phyloP scores from a whole-genome alignment of 768 basidiomycete species.

The Fomitopsis pulvina region DNA sequence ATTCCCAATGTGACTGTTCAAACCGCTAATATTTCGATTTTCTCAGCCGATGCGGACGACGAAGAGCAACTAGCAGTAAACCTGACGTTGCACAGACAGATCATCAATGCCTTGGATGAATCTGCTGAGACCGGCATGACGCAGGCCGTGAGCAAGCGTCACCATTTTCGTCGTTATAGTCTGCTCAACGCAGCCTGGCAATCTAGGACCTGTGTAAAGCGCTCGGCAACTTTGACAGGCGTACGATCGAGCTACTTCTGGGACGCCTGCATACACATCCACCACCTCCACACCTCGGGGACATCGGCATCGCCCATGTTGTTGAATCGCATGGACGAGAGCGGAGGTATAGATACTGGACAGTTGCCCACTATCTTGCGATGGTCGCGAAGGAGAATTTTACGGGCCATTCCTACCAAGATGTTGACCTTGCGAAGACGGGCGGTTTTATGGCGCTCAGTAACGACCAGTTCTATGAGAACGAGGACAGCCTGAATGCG shows the following conservation, averaged over 20 bases:
- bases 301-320: slow-evolving; percentile 61
- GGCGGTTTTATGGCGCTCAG: slow-evolving; percentile 48
- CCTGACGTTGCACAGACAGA: slow-evolving; percentile 71
- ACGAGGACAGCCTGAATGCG: slow-evolving; percentile 31
- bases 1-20: too few species aligned
- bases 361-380: slow-evolving; percentile 57
- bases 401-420: slow-evolving; percentile 40
- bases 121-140: slow-evolving; percentile 67
- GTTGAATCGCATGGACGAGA: slow-evolving; percentile 85
- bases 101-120: slow-evolving; percentile 65
- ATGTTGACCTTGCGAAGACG: slow-evolving; percentile 40
- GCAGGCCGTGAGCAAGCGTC: background rate
- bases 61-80: slow-evolving; percentile 39
- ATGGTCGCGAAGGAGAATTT: slow-evolving; percentile 62
- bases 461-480: slow-evolving; percentile 49
- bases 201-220: slow-evolving; percentile 64
- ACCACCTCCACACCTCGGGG: slow-evolving; percentile 66
- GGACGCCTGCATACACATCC: slow-evolving; percentile 55
- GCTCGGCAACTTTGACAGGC: slow-evolving; percentile 68
- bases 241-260: slow-evolving; percentile 79
- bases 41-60: slow-evolving; percentile 3
- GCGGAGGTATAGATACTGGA: slow-evolving; percentile 81
- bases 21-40: too few species aligned
- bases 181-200: too few species aligned
- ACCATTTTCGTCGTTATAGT: background rate